Base-by-base conservation (phyloP, 768 basidiomycete genomes). In the Kwoniella shandongensis region DNA sequence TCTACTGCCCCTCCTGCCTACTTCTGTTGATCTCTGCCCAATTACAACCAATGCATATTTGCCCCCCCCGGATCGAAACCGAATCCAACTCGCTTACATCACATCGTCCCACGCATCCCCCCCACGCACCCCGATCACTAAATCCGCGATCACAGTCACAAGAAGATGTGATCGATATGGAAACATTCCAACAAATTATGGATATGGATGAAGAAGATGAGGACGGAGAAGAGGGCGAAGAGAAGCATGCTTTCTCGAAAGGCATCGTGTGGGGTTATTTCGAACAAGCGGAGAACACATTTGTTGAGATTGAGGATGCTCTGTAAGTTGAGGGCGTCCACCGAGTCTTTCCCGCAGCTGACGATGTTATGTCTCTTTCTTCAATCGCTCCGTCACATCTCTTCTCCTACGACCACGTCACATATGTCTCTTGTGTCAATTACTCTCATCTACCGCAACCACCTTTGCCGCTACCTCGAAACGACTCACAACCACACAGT, bases 191-290 rank as follows among this genome's bases (percentile, higher is more conserved):
- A 4, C 94, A 98, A 78, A 85, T 98, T 62, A 82, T 92, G 62
- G 93, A 97, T 50, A 83, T 98, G 68, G 96, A 77, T 58, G 74
- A 74, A 22, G 59, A 62, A 18, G 71, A 76, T 10, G 72, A 70
- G 10, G 75, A 69, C 39, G 71, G 70, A 15, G 70, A 69, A 30
- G 62, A 66, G 20, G 61, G 51, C 17, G 64, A 91, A 73, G 92
- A 91, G 8, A 88, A 85, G n/a, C 87, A 84, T 55, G 86, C 86
- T 6, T 99, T 98, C 76, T 88, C 87, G 15, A 79, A 79, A 55
- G 83, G 78, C 38, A 93, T 97, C 85, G 86, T 86, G 13, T 74
- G 78, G 67, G 88, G 84, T 0, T 99, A 88, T 76, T 88, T 92
- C 72, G 76, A 78, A 0, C 96, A 99, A 75, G 90, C 89, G 0